Evolutionary conservation across 202 grass and related monocot species (phyloP).

Genomic region (Elaeis oleifera): DNA sequence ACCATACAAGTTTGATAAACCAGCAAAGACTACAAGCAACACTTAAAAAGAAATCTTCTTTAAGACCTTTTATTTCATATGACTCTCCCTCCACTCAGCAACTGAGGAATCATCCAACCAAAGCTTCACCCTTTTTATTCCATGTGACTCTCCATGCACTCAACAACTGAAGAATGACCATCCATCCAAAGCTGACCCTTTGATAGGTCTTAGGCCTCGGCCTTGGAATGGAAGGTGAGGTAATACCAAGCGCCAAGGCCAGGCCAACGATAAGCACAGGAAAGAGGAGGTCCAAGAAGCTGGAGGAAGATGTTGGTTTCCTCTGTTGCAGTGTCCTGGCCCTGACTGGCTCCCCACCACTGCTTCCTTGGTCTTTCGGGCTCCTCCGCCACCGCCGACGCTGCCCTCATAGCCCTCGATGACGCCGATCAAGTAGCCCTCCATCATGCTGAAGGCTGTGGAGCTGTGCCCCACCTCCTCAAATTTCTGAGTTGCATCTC

Average conservation of each 20-base stretch:
- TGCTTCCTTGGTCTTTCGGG: neutral
- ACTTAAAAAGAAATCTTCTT: no score
- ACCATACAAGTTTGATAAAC: no score
- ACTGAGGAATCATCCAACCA: no score
- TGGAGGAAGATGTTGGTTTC: slow-evolving; percentile 33
- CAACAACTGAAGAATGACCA: no score
- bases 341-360: neutral
- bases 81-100: no score
- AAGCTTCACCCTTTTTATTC: no score
- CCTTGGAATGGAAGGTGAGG: slow-evolving; percentile 51
- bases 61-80: no score
- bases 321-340: slow-evolving; percentile 21
- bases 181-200: no score
- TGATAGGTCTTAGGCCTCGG: neutral
- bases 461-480: slow-evolving; percentile 85
- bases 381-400: neutral
- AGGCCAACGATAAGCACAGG: slow-evolving; percentile 55
- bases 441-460: slow-evolving; percentile 65
- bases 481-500: slow-evolving; percentile 72
- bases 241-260: slow-evolving; percentile 78
- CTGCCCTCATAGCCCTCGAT: slow-evolving; percentile 36
- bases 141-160: no score
- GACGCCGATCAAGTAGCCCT: slow-evolving; percentile 53
- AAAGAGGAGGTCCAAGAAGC: slow-evolving; percentile 66
- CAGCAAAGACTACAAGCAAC: no score